Conservation (phyloP, 2,329 filamentous ascomycete genomes). For the Penicillium sp. region DNA sequence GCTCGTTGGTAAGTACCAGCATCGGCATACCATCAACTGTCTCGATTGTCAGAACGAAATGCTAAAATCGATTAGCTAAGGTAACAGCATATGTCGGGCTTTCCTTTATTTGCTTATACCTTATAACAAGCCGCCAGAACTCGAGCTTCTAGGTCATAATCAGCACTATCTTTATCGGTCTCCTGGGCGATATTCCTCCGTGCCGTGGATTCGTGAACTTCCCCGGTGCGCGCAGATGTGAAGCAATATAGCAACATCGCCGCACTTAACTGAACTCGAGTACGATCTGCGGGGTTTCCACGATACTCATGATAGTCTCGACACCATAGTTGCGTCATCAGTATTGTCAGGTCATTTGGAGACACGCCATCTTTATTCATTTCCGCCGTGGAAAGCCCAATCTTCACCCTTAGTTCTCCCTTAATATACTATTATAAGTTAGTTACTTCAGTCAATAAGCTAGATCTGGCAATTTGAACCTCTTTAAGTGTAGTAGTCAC, state of each 20-base stretch:
- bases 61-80: slow-evolving; percentile 6
- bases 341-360: slow-evolving; percentile 18
- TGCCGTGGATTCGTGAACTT: slow-evolving; percentile 18
- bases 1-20: slow-evolving; percentile 18
- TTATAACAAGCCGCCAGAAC: slow-evolving; percentile 19
- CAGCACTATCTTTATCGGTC: background rate
- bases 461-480: too few relatives aligned
- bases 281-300: slow-evolving; percentile 8
- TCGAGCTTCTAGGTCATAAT: slow-evolving; percentile 5
- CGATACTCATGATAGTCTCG: slow-evolving; percentile 16
- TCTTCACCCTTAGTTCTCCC: background rate
- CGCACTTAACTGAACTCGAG: slow-evolving; percentile 12
- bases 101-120: background rate
- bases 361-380: slow-evolving; percentile 15
- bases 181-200: background rate
- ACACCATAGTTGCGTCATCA: slow-evolving; percentile 20
- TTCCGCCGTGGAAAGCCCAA: background rate
- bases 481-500: too few relatives aligned
- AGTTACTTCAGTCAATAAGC: background rate
- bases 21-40: slow-evolving; percentile 14
- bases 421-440: background rate
- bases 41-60: slow-evolving; percentile 23
- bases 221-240: slow-evolving; percentile 11
- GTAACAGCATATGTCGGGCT: background rate
- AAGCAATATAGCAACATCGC: slow-evolving; percentile 21